phyloP scores from a whole-genome alignment of 1,284 basidiomycete species.

The Melampsora americana region DNA sequence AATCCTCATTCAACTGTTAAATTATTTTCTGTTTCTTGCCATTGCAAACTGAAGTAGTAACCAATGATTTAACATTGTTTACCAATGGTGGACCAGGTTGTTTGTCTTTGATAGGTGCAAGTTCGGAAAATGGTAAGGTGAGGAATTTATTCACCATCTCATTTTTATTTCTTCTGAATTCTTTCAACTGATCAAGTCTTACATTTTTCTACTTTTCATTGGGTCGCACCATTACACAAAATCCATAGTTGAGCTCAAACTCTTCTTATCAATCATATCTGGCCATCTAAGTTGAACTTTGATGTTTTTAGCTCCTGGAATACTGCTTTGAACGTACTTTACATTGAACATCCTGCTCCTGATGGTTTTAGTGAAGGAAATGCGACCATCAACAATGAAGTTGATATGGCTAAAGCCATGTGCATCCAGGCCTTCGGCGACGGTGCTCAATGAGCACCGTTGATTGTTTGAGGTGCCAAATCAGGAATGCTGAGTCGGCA shows the following conservation, averaged over 20 bases:
- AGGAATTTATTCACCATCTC: neutral
- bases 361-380: constrained; percentile 74
- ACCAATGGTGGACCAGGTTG: constrained; percentile 61
- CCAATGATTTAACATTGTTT: constrained; percentile 62
- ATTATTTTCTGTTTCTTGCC: constrained; percentile 83
- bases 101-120: constrained; percentile 69
- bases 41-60: constrained; percentile 66
- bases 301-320: constrained; percentile 15
- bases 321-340: constrained; percentile 56
- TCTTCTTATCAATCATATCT: neutral
- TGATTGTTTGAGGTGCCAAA: too few species aligned
- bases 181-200: constrained; percentile 76
- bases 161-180: constrained; percentile 55
- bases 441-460: too few species aligned
- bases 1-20: constrained; percentile 65
- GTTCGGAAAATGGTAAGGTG: constrained; percentile 74
- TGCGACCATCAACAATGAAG: constrained; percentile 61
- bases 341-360: constrained; percentile 77
- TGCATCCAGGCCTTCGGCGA: too few species aligned
- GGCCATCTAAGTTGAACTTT: too few species aligned
- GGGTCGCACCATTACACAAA: neutral
- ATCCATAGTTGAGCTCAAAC: neutral
- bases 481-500: too few species aligned
- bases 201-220: constrained; percentile 51
- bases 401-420: constrained; percentile 54